These are phyloP conservation scores for Globisporangium paddicum DNA, from an alignment of 352 stramenopile species.

Conservation along the genomic window DNA sequence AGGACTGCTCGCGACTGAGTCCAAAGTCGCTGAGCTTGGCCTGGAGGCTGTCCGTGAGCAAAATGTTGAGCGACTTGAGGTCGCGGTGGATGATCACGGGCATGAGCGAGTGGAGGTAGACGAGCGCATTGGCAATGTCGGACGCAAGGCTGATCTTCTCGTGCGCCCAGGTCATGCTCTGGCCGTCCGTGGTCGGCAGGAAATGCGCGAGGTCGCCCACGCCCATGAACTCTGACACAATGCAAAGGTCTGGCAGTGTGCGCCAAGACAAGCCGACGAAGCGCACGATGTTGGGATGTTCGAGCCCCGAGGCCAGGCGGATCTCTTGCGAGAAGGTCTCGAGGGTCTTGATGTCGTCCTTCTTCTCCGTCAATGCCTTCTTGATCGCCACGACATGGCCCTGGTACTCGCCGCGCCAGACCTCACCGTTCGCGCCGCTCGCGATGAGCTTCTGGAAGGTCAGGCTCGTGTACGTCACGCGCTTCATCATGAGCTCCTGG, in stretches of 20 bases:
- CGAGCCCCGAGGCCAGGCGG: slow-evolving; percentile 20
- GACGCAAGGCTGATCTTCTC: slow-evolving; percentile 33
- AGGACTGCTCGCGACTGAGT: slow-evolving; percentile 19
- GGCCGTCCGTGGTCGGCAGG: slow-evolving; percentile 18
- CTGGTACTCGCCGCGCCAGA: slow-evolving; percentile 21
- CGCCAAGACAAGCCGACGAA: slow-evolving; percentile 33
- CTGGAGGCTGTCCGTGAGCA: slow-evolving; percentile 37
- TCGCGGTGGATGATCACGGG: slow-evolving; percentile 9
- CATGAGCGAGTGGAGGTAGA: slow-evolving; percentile 5
- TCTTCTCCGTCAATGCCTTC: slow-evolving; percentile 20
- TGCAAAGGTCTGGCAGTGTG: slow-evolving; percentile 23
- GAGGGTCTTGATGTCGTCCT: slow-evolving; percentile 14
- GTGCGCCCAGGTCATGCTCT: slow-evolving; percentile 16
- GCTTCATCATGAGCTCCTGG: slow-evolving; percentile 20
- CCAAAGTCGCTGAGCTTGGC: slow-evolving; percentile 72
- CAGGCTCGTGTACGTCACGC: slow-evolving; percentile 13
- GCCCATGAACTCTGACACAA: slow-evolving; percentile 30
- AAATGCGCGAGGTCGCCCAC: slow-evolving; percentile 25
- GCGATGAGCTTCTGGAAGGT: slow-evolving; percentile 17
- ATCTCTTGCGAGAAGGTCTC: slow-evolving; percentile 29
- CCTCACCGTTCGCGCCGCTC: slow-evolving; percentile 24
- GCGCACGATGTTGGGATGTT: slow-evolving; percentile 10
- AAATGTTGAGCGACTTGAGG: slow-evolving; percentile 20
- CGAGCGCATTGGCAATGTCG: slow-evolving; percentile 23
- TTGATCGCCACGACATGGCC: slow-evolving; percentile 27